Evolutionary conservation across 257 asterid genomes (phyloP), one percentile per base, ranked within the genome.

Genomic region (Solanum peruvianum): DNA sequence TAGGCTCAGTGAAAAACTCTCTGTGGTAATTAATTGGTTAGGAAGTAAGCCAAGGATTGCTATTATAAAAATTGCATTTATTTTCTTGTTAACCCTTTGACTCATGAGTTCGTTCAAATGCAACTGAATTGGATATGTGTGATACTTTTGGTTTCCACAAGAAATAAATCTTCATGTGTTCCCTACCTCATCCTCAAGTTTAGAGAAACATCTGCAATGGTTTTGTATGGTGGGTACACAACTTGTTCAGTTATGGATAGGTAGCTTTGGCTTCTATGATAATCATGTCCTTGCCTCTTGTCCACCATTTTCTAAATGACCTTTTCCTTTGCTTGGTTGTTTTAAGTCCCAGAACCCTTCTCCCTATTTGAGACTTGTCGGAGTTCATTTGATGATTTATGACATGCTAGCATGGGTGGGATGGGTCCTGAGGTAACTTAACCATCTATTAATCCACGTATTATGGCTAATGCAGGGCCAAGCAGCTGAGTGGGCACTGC

Each of bases 401-500:
- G 71, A 64, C 72, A 25, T 64, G 72, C 35, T 1, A 25, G 35
- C 72, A 64, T 64, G 18, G 35, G 35, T 64, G 1, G 71, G 35
- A 64, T 64, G 35, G 35, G 72, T 64, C 72, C 20, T 6, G 72
- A 64, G 72, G 72, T 78, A 44, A 33, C 25, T 86, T 27, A 33
- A 86, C 58, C 77, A 72, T 70, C 37, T 41, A 71, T 76, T 86
- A 35, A 42, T 10, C 13, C 27, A 35, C 72, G 41, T 85, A 80
- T 78, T 87, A 33, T 89, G 56, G 84, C 66, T 62, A 86, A 18
- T 87, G 73, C 89, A 95, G 99, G 99, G 99, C 8, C 99, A 97
- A 90, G 99, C 99, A 90, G 95, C 99, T 15, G 99, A 97, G 90
- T 97, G 99, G 99, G 99, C 98, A 86, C 90, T 97, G 90, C 94